Evolutionary conservation across 2,329 filamentous ascomycete species (phyloP), one percentile per base, ranked within the genome.

Genomic region (Alternaria tenuissima): DNA sequence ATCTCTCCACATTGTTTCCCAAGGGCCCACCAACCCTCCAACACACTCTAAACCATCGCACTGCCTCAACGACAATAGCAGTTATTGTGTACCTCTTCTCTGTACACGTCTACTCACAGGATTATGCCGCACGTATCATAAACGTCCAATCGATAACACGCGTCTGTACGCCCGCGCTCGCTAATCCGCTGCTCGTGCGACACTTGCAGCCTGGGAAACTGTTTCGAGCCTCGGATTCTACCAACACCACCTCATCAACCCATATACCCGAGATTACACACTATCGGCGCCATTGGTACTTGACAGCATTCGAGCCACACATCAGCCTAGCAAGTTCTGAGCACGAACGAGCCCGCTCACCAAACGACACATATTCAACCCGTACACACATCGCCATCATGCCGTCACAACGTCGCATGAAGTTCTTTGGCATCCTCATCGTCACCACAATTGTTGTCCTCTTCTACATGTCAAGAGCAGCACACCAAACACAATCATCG

Each of bases 391-490:
- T 49, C 44, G 57, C 46, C 61, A 66, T 61, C 26, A 78, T 79
- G 75, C 76, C 76, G 24, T 78, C 77, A 38, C 79, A 74, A 69
- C 88, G 92, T 66, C 89, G 92, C 69, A 74, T 92, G 70, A 89
- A 89, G 74, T 81, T 90, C 68, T 81, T 93, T 57, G 81, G 87
- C 65, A 82, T 94, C 71, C 82, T 89, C 57, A 83, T 89, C 57
- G 68, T 93, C 67, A 83, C 88, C 66, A 82, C 86, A 60, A 79
- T 94, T 61, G 80, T 94, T 67, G 84, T 89, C 46, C 81, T 90
- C 55, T 82, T 96, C 68, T 93, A 94, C 82, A 89, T 92, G 76
- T 90, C 89, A 20, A 86, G 85, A n/a, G 84, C 84, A 49, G 81
- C 86, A 53, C 83, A 85, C 58, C 81, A 85, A 51, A 82, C 83